A percentile compares a stretch with the other conserved stretches of the same genome.
Conservation (phyloP, 495 filamentous ascomycete genomes). For the Penicillium fimorum region DNA sequence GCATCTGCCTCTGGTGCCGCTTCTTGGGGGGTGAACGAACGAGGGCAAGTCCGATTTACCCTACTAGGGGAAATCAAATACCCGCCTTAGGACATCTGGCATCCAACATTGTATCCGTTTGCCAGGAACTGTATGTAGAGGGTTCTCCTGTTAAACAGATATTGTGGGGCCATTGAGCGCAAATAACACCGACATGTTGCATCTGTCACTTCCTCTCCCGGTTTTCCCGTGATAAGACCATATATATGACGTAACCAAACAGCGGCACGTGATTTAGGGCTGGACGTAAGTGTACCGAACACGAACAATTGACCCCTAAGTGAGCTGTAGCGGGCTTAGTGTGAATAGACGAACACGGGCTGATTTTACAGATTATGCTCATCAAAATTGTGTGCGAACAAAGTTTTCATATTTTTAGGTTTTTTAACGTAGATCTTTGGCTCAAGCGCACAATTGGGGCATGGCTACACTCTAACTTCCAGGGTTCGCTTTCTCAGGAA, state of each 20-base stretch:
- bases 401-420: neutral
- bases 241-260: neutral
- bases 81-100: neutral
- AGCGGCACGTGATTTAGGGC: neutral
- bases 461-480: too few species aligned
- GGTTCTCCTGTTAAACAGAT: neutral
- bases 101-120: too few species aligned
- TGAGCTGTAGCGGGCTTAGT: neutral
- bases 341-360: neutral
- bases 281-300: neutral
- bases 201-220: too few species aligned
- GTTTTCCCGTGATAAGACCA: too few species aligned
- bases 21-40: neutral
- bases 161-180: too few species aligned
- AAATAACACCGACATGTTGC: neutral
- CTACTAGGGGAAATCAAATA: neutral
- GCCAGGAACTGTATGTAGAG: too few species aligned
- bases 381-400: neutral
- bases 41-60: neutral
- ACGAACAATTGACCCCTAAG: neutral
- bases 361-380: neutral
- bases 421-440: neutral
- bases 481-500: too few species aligned
- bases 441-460: neutral
- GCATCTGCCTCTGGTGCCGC: neutral